Evolutionary conservation across 495 filamentous ascomycete species (phyloP).

Genomic region (Penicillium tannophilum): DNA sequence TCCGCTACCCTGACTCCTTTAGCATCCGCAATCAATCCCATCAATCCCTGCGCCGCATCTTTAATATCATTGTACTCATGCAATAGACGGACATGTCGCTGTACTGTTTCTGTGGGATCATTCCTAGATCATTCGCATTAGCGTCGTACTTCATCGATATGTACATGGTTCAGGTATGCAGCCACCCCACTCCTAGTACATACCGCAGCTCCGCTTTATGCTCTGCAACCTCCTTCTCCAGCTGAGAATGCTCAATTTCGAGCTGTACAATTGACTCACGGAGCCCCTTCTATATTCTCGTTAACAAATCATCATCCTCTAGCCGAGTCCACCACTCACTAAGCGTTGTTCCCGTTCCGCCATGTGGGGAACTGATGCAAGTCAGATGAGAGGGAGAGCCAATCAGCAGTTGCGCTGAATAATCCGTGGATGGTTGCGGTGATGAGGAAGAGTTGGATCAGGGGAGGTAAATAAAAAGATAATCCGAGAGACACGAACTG

Average conservation of each 20-base stretch:
- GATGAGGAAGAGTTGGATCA: neutral
- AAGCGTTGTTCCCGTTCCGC: slow-evolving; percentile 6
- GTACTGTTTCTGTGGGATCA: slow-evolving; percentile 51
- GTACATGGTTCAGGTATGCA: neutral
- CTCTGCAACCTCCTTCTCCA: slow-evolving; percentile 36
- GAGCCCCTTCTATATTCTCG: slow-evolving; percentile 28
- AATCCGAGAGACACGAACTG: neutral
- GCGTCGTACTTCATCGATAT: neutral
- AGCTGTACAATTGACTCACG: slow-evolving; percentile 38
- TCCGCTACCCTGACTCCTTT: slow-evolving; percentile 62
- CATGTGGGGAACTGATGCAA: slow-evolving; percentile 2
- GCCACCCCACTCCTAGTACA: slow-evolving; percentile 5
- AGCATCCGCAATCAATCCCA: slow-evolving; percentile 73
- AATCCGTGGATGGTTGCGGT: slow-evolving; percentile 11
- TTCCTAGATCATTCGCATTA: slow-evolving; percentile 18
- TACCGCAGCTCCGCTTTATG: slow-evolving; percentile 41
- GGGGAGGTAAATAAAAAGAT: neutral
- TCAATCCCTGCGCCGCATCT: slow-evolving; percentile 70
- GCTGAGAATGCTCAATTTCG: slow-evolving; percentile 31
- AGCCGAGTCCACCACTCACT: neutral
- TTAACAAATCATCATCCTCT: neutral
- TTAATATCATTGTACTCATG: slow-evolving; percentile 81
- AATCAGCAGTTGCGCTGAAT: slow-evolving; percentile 22
- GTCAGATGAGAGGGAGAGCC: slow-evolving; percentile 3
- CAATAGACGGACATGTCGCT: slow-evolving; percentile 66